Evolutionary conservation across 2,329 filamentous ascomycete genomes (phyloP).

Genomic region (Arthrobotrys megalospora): DNA sequence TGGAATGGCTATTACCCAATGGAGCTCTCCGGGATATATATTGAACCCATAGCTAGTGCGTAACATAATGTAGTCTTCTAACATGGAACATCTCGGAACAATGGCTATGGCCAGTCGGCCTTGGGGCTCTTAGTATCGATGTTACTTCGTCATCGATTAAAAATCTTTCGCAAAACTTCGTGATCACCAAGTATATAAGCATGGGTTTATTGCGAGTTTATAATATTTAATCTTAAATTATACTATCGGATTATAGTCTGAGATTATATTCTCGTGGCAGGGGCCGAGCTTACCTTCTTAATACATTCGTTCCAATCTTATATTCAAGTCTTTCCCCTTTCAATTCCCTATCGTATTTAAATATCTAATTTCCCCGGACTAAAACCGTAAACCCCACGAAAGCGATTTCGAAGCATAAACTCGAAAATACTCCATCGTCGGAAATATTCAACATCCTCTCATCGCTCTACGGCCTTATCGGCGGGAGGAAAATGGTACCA

Average conservation of each 20-base stretch:
- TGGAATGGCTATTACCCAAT: not conserved
- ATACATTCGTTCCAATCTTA: not conserved
- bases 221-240: too few species aligned
- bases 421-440: not conserved
- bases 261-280: too few species aligned
- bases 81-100: not conserved
- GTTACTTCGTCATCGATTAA: not conserved
- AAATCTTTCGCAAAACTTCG: not conserved
- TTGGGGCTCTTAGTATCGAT: too few species aligned
- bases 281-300: constrained; percentile 13
- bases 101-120: not conserved
- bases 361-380: not conserved
- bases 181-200: not conserved
- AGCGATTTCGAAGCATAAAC: not conserved
- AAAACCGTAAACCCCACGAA: too few species aligned
- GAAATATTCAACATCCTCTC: not conserved
- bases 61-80: constrained; percentile 6
- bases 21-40: constrained; percentile 6
- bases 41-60: not conserved
- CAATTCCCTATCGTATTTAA: not conserved
- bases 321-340: not conserved
- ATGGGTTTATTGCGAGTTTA: too few species aligned
- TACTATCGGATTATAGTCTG: too few species aligned
- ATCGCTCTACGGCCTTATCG: not conserved
- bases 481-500: constrained; percentile 1